Base-by-base conservation (phyloP, 1,284 basidiomycete species). In the Pisolithus thermaeus region DNA sequence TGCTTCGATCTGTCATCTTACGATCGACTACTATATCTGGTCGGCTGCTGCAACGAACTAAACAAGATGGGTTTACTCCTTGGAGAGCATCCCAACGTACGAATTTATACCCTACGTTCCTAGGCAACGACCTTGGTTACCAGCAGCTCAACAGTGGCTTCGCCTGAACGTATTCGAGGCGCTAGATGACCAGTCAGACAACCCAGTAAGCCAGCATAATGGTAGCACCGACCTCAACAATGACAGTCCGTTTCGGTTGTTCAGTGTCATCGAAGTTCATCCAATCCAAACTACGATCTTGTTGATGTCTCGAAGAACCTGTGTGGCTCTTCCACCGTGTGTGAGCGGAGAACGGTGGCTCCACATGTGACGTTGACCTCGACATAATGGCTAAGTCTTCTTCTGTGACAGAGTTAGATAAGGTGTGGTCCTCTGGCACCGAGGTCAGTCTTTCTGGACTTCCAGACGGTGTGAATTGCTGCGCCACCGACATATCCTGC, bases 331-430 rank as follows among this genome's bases (percentile, higher is more conserved):
- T 72, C 68, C 75, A 80, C 38, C 78, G 74, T 20, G 65, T 60
- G 57, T 79, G 57, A 50, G 62, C 59, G 36, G 68, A 52, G 55
- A 47, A 61, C 7, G 67, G 59, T 43, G 75, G 62, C 41, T 73
- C 74, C 8, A 83, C 75, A 58, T 86, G 80, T 18, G 86, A 83
- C 58, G 80, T 79, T 3, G 84, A 87, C 68, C 83, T 87, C 3
- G 86, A 89, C 73, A 89, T 77, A 14, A 78, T 76, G 16, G 80
- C 80, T 49, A 89, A 65, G 60, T 88, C 87, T 55, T 87, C 85
- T 60, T 89, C 87, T n/a, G 75, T 77, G 52, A 83, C 71, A 38
- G 76, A 82, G 56, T 67, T 74, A 43, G 77, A 67, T 37, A 80
- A 56, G 68, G 72, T 58, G 64, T 62, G 59, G 37, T 67, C 74